Conservation (phyloP, 352 stramenopile genomes). For the Peronospora belbahrii region DNA sequence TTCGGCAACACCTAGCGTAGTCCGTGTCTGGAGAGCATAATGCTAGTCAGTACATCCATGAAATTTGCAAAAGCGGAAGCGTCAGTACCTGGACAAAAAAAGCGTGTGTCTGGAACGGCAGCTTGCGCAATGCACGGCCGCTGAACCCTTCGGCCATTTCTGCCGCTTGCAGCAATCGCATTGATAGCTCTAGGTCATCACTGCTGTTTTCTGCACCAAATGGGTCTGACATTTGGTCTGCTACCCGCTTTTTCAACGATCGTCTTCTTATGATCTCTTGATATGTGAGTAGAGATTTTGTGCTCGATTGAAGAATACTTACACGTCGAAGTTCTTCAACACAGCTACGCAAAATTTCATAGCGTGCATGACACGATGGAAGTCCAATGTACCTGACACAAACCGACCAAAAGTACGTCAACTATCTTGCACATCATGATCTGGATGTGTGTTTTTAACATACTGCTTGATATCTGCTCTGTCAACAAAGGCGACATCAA, state of each 20-base stretch:
- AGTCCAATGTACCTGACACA: conserved; percentile 51
- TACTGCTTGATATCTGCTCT: conserved; percentile 90
- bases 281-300: conserved; percentile 18
- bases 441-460: conserved; percentile 10
- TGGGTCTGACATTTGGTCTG: conserved; percentile 32
- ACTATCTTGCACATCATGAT: neutral
- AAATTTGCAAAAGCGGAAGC: neutral
- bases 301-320: conserved; percentile 37
- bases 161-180: conserved; percentile 31
- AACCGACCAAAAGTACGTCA: neutral
- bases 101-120: conserved; percentile 77
- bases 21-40: conserved; percentile 10
- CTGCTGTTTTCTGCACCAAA: conserved; percentile 1
- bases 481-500: conserved; percentile 90
- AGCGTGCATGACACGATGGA: conserved; percentile 51
- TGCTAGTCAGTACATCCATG: conserved; percentile 4
- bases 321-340: conserved; percentile 77
- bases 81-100: conserved; percentile 52
- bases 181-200: conserved; percentile 25
- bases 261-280: conserved; percentile 17
- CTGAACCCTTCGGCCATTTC: conserved; percentile 57
- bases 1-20: conserved; percentile 8
- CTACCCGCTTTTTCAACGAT: conserved; percentile 29
- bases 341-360: conserved; percentile 79
- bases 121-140: conserved; percentile 68